Base-by-base conservation (phyloP, 495 filamentous ascomycete genomes). In the Haplographium delicatum region DNA sequence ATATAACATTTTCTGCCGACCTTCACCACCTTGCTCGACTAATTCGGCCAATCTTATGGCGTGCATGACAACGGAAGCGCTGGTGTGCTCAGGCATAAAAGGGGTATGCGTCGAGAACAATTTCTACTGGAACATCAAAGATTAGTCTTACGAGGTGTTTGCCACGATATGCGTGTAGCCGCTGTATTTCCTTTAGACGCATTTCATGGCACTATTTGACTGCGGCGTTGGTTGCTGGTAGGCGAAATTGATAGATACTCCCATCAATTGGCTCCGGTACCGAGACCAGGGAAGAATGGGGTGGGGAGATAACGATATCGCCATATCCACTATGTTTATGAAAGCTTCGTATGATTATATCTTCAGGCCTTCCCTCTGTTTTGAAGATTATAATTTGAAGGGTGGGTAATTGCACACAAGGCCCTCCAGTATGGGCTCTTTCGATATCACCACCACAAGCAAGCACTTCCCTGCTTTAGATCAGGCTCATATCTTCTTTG, bases 401-500 rank as follows among this genome's bases (percentile, higher is more conserved):
- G n/a, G n/a, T n/a, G n/a, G n/a, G n/a, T n/a, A n/a, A n/a, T n/a
- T n/a, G n/a, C n/a, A n/a, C 2, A 50, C 15, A 13, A n/a, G 19
- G 2, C 28, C 30, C 26, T 44, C 33, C 42, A 47, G 42, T 16
- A 59, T 59, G 56, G 16, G 16, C 19, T 23, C 38, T 22, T 75
- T 86, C 61, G 66, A 81, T 54, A 66, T 88, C 33, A 56, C 69
- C 6, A 59, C 63, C 11, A 77, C 75, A n/a, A 78, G 78, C 41
- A 63, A 72, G 40, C 67, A 70, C 20, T 89, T 90, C 73, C 83
- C 84, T 42, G 82, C 84, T 13, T 61, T 88, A 37, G 47, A 75
- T 20, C 72, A 80, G 53, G 67, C 79, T 30, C 84, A 88, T 57
- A 70, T 88, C 27, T 86, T 76, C 61, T 73, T 89, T 57, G 84